A percentile compares a stretch with the other conserved stretches of the same genome.
Evolutionary conservation across 352 stramenopile genomes (phyloP).

Genomic region (Phytopythium sindhum): DNA sequence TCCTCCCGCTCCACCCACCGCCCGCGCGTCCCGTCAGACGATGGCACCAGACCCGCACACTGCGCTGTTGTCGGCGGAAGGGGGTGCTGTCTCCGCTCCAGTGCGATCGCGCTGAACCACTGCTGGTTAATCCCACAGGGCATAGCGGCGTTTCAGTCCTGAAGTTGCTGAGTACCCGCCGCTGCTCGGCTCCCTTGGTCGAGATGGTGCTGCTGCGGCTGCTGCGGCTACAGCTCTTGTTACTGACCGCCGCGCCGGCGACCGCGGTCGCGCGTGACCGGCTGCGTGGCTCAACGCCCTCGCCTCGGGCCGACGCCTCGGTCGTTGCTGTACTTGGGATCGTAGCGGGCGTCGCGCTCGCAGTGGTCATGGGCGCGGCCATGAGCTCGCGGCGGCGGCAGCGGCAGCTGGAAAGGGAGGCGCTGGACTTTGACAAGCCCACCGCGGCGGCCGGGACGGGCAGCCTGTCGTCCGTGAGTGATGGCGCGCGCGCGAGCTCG

Average conservation of each 20-base stretch:
- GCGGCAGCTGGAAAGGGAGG: neutral
- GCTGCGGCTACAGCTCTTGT: neutral
- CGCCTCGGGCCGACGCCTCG: neutral
- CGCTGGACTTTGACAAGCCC: conserved; percentile 7
- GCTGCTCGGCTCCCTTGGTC: neutral
- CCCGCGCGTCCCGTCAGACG: too few species aligned
- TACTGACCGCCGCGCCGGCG: neutral
- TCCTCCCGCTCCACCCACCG: too few species aligned
- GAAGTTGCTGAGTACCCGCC: neutral
- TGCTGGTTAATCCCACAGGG: too few species aligned
- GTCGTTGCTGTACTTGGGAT: neutral
- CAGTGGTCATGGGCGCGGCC: neutral
- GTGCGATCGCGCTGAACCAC: too few species aligned
- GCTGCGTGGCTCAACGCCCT: neutral
- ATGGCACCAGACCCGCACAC: too few species aligned
- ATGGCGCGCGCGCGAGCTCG: neutral
- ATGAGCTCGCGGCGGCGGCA: neutral
- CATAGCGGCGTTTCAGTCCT: too few species aligned
- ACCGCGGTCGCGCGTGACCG: neutral
- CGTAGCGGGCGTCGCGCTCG: neutral
- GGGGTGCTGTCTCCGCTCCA: too few species aligned
- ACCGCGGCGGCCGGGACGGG: neutral
- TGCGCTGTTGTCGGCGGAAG: too few species aligned
- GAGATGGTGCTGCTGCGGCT: neutral
- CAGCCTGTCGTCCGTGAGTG: neutral